Percentiles rank a stretch among this genome's conserved stretches.
These are phyloP conservation scores for Scedosporium minutisporum DNA, from an alignment of 2,329 filamentous ascomycete genomes.

Conservation along the genomic window DNA sequence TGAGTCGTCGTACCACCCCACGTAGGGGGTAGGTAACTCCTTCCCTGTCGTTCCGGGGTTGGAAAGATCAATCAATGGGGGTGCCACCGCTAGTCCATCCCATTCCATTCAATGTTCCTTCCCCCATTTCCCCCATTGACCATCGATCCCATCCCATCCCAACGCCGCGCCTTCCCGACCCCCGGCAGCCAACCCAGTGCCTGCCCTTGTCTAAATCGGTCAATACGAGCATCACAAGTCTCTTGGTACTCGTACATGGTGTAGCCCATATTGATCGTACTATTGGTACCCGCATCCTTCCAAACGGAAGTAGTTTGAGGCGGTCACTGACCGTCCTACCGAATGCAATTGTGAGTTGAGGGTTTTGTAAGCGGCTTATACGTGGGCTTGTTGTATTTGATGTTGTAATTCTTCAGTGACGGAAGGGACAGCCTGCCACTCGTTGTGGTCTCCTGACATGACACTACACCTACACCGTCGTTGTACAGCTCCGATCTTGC, in stretches of 20 bases:
- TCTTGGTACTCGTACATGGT: neutral
- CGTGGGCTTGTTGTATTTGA: too few species aligned
- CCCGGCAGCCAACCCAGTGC: neutral
- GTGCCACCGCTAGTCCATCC: neutral
- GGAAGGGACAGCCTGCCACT: neutral
- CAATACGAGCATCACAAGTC: neutral
- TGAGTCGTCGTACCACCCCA: neutral
- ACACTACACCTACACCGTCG: neutral
- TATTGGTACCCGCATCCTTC: too few species aligned
- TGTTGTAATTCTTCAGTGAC: too few species aligned
- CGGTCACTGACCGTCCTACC: too few species aligned
- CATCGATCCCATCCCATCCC: neutral
- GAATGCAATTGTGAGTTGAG: too few species aligned
- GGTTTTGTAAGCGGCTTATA: too few species aligned
- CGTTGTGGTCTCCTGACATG: neutral
- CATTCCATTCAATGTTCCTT: neutral
- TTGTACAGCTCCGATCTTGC: neutral
- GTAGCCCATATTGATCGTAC: too few species aligned
- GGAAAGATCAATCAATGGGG: neutral
- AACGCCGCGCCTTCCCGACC: neutral
- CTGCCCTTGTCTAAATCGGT: neutral
- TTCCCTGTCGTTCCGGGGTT: neutral
- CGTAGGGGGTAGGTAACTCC: neutral
- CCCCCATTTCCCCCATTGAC: too few species aligned
- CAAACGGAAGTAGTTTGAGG: too few species aligned